Percentiles rank a stretch among this genome's conserved stretches.
Evolutionary conservation across 345 rosid species (phyloP).

Genomic region (Bruguiera parviflora): DNA sequence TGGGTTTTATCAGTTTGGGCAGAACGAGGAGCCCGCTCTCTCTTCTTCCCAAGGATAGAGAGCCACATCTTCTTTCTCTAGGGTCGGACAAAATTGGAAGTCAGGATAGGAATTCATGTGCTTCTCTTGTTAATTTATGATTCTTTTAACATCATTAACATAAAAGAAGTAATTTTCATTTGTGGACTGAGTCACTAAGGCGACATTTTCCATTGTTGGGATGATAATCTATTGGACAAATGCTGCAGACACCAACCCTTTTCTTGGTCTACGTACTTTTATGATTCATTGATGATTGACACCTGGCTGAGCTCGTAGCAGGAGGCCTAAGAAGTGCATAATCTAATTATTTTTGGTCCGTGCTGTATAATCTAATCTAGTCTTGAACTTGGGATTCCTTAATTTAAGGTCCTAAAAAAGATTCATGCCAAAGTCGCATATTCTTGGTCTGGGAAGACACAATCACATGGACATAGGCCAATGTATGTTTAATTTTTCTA

Average conservation of each 20-base stretch:
- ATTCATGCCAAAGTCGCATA: constrained; percentile 15
- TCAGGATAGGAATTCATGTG: constrained; percentile 16
- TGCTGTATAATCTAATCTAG: neutral
- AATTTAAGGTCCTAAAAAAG: constrained; percentile 13
- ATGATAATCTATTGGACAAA: constrained; percentile 7
- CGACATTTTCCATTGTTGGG: constrained; percentile 14
- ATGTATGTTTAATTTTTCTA: neutral
- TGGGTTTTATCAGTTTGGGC: too few species aligned
- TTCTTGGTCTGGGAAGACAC: constrained; percentile 21
- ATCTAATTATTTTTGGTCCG: neutral
- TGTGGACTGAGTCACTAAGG: neutral
- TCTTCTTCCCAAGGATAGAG: neutral
- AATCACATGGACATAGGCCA: constrained; percentile 29
- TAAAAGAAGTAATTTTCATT: neutral
- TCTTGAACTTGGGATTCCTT: constrained; percentile 24
- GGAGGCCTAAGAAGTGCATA: constrained; percentile 13
- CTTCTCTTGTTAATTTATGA: neutral
- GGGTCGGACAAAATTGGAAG: constrained; percentile 17
- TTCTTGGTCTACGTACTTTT: constrained; percentile 9
- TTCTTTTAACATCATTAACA: neutral
- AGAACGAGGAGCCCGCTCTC: neutral
- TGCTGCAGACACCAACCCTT: neutral
- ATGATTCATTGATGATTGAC: constrained; percentile 49
- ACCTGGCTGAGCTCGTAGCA: constrained; percentile 26
- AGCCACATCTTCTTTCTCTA: neutral